Conservation (phyloP, 345 rosid genomes). For the Abelmoschus esculentus region DNA sequence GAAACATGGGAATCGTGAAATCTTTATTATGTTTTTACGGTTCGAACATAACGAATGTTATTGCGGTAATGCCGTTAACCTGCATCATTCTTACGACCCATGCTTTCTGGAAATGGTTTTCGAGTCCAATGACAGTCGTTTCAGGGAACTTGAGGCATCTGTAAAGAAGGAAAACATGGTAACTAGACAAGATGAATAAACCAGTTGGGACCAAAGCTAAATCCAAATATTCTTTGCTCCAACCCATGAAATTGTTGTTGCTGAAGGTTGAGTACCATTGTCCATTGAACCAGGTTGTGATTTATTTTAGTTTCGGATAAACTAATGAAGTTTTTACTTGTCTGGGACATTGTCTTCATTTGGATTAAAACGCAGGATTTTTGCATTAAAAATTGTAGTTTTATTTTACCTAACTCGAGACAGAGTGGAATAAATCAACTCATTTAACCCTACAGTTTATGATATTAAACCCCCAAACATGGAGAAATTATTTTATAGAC, state of each 20-base stretch:
- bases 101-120: conserved; percentile 25
- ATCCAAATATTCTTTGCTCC: conserved; percentile 19
- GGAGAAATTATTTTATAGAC: too few species aligned
- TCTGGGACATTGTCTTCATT: not conserved
- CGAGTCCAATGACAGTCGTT: conserved; percentile 32
- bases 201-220: conserved; percentile 22
- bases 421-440: not conserved
- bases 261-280: not conserved
- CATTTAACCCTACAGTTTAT: too few species aligned
- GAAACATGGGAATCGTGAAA: too few species aligned
- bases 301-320: not conserved
- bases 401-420: not conserved
- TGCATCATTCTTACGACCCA: conserved; percentile 39
- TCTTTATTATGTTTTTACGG: too few species aligned
- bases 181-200: conserved; percentile 19
- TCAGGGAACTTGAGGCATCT: conserved; percentile 17
- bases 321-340: not conserved
- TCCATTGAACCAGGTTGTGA: not conserved
- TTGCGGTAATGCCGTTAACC: conserved; percentile 12
- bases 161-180: conserved; percentile 18
- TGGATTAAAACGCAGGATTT: not conserved
- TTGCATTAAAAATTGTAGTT: not conserved
- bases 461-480: too few species aligned
- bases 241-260: conserved; percentile 8
- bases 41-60: not conserved